Evolutionary conservation across 2,329 filamentous ascomycete genomes (phyloP), one percentile per base, ranked within the genome.

Genomic region (Verticillium alfalfae): DNA sequence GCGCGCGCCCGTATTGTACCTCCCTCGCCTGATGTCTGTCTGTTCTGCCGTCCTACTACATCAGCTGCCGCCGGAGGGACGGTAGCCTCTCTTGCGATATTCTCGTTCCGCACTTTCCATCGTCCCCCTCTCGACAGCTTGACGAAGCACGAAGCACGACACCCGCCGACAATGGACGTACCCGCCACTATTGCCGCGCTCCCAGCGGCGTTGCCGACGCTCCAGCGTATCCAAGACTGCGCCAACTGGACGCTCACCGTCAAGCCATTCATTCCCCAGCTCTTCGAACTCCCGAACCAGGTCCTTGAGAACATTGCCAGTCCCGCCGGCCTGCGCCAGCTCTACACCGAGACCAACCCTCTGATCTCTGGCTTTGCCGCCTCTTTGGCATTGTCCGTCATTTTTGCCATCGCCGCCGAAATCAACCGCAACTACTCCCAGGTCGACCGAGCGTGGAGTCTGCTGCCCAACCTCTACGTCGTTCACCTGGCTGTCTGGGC

Each of bases 371-470:
- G 86, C 2, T 82, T 96, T 66, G 88, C 86, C 0, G 84, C 91
- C 60, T 89, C 91, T 2, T 68, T 96, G 18, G 81, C 87, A 49
- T 74, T 96, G n/a, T 87, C 87, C 1, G 83, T 83, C 5, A 70
- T 95, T 34, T 90, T 96, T 69, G 79, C 97, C 31, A 70, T 94
- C 37, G 79, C 87, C 5, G 91, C 93, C 1, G 94, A 98, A 75
- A 76, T 92, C 78, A 98, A 96, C 77, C 85, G 84, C 70, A 99
- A 99, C 75, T 97, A 93, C 75, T 97, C 93, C n/a, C 95, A 99
- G 76, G 89, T 99, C 52, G 95, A 99, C 75, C 87, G 95, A 57
- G 78, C 89, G 68, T 99, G 95, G 95, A 95, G 92, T 71, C 81
- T 99, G 64, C 78, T 99, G 58, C 95, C 95, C 1, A 89, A 91